Base-by-base conservation (phyloP, 1,284 basidiomycete genomes). In the Coniferiporia weirii region DNA sequence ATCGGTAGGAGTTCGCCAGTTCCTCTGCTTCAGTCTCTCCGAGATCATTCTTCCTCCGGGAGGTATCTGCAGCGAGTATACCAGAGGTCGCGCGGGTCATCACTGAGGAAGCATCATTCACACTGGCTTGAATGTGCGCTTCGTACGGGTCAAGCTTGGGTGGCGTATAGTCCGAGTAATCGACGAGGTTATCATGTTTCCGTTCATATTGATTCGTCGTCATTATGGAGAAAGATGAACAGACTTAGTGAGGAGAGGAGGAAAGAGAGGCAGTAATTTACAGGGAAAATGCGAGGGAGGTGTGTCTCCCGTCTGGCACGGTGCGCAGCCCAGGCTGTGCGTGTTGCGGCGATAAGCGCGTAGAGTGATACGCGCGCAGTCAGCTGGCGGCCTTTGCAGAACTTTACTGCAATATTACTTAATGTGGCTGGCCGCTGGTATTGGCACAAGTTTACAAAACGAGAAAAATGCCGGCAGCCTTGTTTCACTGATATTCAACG, bases 21-120 rank as follows among this genome's bases (percentile, higher is more conserved):
- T 61, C 63, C 56, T 65, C 62, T 17, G 66, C 65, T 35, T 62
- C 60, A 19, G 65, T 65, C 51, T 66, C 58, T 20, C 64, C 65
- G 36, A 52, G 54, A 35, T 59, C 62, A 40, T 64, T 63, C 52
- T 52, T 36, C 47, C 12, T 43, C 20, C 36, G 46, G 32, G 62
- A 54, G 40, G 32, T 48, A 51, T 61, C 59, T 19, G 47, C 38
- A 8, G 53, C 62, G 15, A 56, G 43, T 15, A 61, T 52, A 48
- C 62, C 62, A 32, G 59, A 57, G 7, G 62, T 63, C 17, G 50
- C 53, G 35, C 55, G 56, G 7, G 62, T 61, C 17, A 40, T 12
- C 20, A 52, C 47, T 17, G 59, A 58, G 9, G 52, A 22, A 32
- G 54, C 54, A 40, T 63, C 62, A 19, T 19, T 32, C 46, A 7